Base-by-base conservation (phyloP, 192 early-diverging fungal genomes). In the Umbelopsis sp. region DNA sequence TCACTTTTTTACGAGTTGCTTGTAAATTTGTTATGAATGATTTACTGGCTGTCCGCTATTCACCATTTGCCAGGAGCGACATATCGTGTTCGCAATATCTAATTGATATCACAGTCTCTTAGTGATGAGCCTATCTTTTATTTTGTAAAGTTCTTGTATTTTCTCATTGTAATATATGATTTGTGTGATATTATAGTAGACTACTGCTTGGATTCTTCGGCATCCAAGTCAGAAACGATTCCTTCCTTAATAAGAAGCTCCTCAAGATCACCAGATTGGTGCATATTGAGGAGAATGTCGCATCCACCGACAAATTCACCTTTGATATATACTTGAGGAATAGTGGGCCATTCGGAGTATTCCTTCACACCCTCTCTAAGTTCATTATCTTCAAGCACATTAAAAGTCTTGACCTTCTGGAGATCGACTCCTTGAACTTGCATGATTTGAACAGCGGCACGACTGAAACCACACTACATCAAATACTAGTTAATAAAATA, bases 251-350 rank as follows among this genome's bases (percentile, higher is more conserved):
- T 70, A 67, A 98, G 80, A 51, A 96, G 74, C 48, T 88, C 84
- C 76, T 95, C 92, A 52, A 98, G 88, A 73, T 97, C 95, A 13
- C 95, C 94, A 45, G 84, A 91, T 82, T 95, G 87, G 75, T 94
- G 90, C 95, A 98, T 96, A 77, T 89, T 91, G 30, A 95, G 81
- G 81, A 98, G 71, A 72, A 98, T 96, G 76, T 98, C 95, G 75
- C 89, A 93, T 15, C 97, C 97, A 53, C 97, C 95, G 49, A 98
- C 88, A 81, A 98, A 98, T 84, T 97, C 93, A 71, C 95, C 95
- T 79, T 95, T 94, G 79, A 98, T 85, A 72, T 93, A 98, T 4
- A 98, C 91, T 83, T 98, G 97, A 22, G 97, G 97, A 76, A 98
- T 93, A 48, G 97, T 98, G 18, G 95, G 97, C 97, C 97, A 98